These are phyloP conservation scores for Talaromyces sp. DNA, from an alignment of 2,329 filamentous ascomycete genomes.

Conservation along the genomic window DNA sequence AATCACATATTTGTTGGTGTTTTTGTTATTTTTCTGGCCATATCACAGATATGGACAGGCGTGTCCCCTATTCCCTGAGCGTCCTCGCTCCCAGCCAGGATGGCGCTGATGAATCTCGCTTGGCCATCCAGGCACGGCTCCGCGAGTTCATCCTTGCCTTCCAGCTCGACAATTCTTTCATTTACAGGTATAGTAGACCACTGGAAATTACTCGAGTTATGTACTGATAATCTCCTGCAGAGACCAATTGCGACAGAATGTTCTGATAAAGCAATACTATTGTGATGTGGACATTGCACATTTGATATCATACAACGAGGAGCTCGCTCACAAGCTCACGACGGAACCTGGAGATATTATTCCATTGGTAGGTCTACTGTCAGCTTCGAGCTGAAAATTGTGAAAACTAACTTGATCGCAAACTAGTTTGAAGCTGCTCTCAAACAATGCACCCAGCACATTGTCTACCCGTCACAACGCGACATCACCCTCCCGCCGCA, in stretches of 20 bases:
- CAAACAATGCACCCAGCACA: slow-evolving; percentile 85
- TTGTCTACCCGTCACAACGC: slow-evolving; percentile 75
- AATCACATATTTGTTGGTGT: background rate
- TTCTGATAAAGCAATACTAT: slow-evolving; percentile 87
- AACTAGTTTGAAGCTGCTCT: slow-evolving; percentile 82
- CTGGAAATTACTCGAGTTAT: background rate
- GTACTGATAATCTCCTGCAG: slow-evolving; percentile 41
- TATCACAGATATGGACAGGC: slow-evolving; percentile 66
- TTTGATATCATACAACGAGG: slow-evolving; percentile 92
- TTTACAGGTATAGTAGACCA: slow-evolving; percentile 67
- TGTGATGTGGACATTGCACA: slow-evolving; percentile 96
- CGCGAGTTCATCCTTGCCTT: slow-evolving; percentile 92
- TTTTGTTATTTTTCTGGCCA: background rate
- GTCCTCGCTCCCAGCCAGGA: slow-evolving; percentile 68
- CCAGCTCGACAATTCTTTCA: slow-evolving; percentile 86
- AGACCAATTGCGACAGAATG: slow-evolving; percentile 94
- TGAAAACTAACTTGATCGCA: slow-evolving; percentile 7
- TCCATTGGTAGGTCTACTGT: slow-evolving; percentile 63
- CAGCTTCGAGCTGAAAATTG: background rate
- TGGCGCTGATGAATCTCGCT: slow-evolving; percentile 63
- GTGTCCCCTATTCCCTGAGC: slow-evolving; percentile 79
- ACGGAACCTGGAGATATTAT: slow-evolving; percentile 91
- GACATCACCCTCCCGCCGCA: slow-evolving; percentile 75
- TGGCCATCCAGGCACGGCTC: slow-evolving; percentile 71
- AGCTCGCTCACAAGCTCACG: slow-evolving; percentile 82